Evolutionary conservation across 495 filamentous ascomycete genomes (phyloP).

Genomic region (Tuber melanosporum): DNA sequence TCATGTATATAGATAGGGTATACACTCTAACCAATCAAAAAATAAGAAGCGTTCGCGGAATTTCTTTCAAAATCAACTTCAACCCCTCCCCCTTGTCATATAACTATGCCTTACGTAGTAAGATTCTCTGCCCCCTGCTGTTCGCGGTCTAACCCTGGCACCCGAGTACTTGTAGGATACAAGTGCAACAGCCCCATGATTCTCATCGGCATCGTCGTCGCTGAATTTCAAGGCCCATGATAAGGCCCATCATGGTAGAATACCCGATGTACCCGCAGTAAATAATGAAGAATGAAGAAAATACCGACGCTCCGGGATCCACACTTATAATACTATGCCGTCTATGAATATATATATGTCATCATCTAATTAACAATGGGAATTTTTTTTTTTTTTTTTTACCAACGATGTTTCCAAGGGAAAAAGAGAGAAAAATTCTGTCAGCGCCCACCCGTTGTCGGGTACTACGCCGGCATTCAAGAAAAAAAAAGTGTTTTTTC

Average conservation of each 20-base stretch:
- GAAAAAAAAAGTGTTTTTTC: neutral
- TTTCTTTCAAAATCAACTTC: no score
- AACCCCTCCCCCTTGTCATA: no score
- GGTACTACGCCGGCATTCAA: neutral
- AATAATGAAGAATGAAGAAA: neutral
- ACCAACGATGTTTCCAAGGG: neutral
- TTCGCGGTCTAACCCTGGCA: no score
- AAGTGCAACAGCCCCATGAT: neutral
- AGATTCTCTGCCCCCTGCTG: no score
- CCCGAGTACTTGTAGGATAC: neutral
- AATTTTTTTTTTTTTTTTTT: neutral
- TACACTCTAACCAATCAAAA: no score
- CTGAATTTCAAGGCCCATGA: neutral
- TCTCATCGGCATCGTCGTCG: neutral
- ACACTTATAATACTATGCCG: neutral
- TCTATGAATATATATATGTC: neutral
- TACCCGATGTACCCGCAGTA: neutral
- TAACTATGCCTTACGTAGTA: no score
- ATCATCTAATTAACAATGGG: neutral
- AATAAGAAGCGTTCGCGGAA: no score
- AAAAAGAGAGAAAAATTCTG: neutral
- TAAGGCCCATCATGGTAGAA: neutral
- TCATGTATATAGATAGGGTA: no score
- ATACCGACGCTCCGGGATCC: neutral
- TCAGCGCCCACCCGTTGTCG: conserved; percentile 1